Percentiles rank a stretch among this genome's conserved stretches.
Evolutionary conservation across 1,139 yeast genomes (phyloP).

Genomic region (Blastobotrys buckinghamii): DNA sequence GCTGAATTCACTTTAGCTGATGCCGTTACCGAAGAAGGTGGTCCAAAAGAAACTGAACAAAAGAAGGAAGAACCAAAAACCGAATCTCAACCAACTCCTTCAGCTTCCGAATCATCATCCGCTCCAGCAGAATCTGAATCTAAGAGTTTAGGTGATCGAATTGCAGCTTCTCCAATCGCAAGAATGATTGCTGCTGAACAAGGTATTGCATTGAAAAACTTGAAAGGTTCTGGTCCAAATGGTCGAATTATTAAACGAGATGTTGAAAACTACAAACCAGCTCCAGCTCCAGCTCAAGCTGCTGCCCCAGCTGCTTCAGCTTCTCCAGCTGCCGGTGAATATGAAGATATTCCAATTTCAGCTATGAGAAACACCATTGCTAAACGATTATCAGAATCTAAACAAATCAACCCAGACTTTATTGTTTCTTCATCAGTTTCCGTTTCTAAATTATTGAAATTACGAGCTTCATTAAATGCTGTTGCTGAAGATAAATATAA

Average conservation of each 20-base stretch:
- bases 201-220: constrained; percentile 78
- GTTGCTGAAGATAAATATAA: constrained; percentile 82
- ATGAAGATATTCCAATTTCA: constrained; percentile 79
- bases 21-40: constrained; percentile 55
- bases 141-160: constrained; percentile 47
- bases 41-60: constrained; percentile 31
- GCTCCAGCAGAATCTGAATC: constrained; percentile 9
- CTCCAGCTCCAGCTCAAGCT: constrained; percentile 41
- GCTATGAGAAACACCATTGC: constrained; percentile 95
- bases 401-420: constrained; percentile 84
- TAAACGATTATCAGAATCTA: constrained; percentile 77
- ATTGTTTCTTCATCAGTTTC: constrained; percentile 82
- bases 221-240: constrained; percentile 90
- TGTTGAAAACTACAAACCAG: constrained; percentile 58
- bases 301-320: constrained; percentile 47
- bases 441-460: constrained; percentile 83
- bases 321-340: constrained; percentile 51
- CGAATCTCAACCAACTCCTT: constrained; percentile 22
- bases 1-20: constrained; percentile 78
- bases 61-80: constrained; percentile 20
- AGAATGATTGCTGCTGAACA: constrained; percentile 88
- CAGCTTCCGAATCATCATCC: constrained; percentile 25
- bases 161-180: constrained; percentile 93
- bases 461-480: constrained; percentile 85
- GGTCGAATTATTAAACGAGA: constrained; percentile 93